Percentiles rank a stretch among this genome's conserved stretches.
These are phyloP conservation scores for Holtermanniella nyarrowii DNA, from an alignment of 768 basidiomycete species.

Conservation along the genomic window DNA sequence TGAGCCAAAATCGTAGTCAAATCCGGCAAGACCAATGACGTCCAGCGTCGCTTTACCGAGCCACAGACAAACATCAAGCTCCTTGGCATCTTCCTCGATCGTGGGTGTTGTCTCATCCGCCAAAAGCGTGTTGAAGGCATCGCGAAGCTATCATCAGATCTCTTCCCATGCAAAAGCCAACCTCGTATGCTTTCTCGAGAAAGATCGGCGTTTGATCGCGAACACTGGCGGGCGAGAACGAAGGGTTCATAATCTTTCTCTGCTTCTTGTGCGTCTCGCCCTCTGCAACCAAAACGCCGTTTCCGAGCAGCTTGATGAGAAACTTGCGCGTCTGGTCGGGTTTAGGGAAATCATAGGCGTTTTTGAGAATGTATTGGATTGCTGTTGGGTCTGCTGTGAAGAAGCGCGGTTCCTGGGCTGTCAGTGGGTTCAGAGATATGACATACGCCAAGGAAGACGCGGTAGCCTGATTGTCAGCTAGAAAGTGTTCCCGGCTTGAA, in stretches of 20 bases:
- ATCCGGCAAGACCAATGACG: constrained; percentile 66
- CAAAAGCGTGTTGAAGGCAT: constrained; percentile 43
- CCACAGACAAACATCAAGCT: constrained; percentile 56
- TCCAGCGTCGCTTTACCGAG: constrained; percentile 62
- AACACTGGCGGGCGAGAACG: constrained; percentile 44
- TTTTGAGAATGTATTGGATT: constrained; percentile 61
- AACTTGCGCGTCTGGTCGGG: constrained; percentile 66
- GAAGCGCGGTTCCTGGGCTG: constrained; percentile 58
- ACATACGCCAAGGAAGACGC: constrained; percentile 7
- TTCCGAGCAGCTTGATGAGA: constrained; percentile 68
- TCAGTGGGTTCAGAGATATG: background rate
- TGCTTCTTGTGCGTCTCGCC: constrained; percentile 66
- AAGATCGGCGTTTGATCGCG: constrained; percentile 51
- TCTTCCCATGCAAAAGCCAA: constrained; percentile 26
- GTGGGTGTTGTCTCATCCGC: background rate
- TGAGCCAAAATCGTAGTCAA: constrained; percentile 68
- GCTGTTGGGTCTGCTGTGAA: constrained; percentile 71
- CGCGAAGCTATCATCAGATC: constrained; percentile 43
- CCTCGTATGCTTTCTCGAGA: constrained; percentile 51
- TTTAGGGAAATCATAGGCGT: constrained; percentile 57
- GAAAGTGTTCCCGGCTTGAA: background rate
- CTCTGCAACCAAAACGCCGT: constrained; percentile 44
- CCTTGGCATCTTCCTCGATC: constrained; percentile 4
- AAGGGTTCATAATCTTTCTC: constrained; percentile 47
- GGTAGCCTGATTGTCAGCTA: constrained; percentile 5